Conservation (phyloP, 2,329 filamentous ascomycete genomes). For the Coniochaeta sp. region DNA sequence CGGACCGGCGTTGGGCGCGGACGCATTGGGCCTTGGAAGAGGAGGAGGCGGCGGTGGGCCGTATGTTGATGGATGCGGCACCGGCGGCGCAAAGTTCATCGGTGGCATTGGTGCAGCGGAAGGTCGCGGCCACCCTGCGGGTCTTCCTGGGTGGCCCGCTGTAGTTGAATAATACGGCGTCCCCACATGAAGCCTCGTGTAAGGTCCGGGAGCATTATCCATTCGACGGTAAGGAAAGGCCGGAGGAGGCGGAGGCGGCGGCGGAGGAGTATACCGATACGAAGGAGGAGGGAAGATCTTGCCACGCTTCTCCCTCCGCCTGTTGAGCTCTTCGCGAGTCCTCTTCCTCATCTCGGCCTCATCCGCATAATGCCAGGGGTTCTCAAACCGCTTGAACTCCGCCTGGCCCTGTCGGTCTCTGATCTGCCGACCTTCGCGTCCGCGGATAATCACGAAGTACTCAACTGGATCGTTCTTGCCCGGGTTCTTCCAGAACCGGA, state of each 20-base stretch:
- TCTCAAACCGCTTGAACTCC: constrained; percentile 7
- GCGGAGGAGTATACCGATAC: neutral
- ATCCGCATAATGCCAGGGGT: constrained; percentile 17
- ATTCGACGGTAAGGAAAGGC: neutral
- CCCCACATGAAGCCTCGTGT: neutral
- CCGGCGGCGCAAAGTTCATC: constrained; percentile 1
- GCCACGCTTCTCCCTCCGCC: constrained; percentile 48
- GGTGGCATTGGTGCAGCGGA: constrained; percentile 2
- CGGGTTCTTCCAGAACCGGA: constrained; percentile 17
- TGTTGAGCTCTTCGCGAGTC: neutral
- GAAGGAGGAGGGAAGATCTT: neutral
- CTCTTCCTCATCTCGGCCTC: constrained; percentile 7
- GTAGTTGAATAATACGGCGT: neutral
- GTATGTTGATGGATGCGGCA: neutral
- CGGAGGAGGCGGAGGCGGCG: neutral
- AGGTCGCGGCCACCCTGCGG: constrained; percentile 16
- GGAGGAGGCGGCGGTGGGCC: neutral
- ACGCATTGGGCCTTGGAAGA: neutral
- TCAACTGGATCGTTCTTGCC: constrained; percentile 6
- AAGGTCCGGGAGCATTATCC: neutral
- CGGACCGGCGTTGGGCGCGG: neutral
- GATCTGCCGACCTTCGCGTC: constrained; percentile 12
- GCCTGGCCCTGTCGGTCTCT: constrained; percentile 7
- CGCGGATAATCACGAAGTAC: constrained; percentile 17
- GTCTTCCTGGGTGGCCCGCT: neutral